Conservation (phyloP, 192 early-diverging fungal species). For the Ambispora gerdemannii region DNA sequence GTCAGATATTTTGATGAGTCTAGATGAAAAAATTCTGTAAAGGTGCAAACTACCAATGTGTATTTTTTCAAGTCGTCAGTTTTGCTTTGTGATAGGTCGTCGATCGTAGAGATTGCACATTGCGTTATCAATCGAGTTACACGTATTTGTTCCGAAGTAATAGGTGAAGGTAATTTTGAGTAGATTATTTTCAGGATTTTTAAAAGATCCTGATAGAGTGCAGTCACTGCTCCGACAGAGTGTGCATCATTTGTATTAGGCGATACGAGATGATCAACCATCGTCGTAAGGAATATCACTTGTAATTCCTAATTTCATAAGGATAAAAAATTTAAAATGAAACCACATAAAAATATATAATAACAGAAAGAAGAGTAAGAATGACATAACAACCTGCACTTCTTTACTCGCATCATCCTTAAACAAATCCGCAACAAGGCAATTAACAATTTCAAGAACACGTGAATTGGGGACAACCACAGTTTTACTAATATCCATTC, state of each 20-base stretch:
- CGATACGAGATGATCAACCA: constrained; percentile 32
- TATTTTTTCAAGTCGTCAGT: not conserved
- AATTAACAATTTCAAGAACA: constrained; percentile 37
- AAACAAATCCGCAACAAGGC: constrained; percentile 32
- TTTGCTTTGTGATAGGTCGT: not conserved
- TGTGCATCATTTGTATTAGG: constrained; percentile 17
- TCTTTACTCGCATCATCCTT: not conserved
- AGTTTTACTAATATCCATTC: constrained; percentile 44
- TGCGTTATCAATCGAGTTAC: constrained; percentile 3
- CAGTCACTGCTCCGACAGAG: not conserved
- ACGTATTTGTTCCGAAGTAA: not conserved
- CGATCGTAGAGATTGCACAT: not conserved
- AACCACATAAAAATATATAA: not conserved
- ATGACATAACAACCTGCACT: not conserved
- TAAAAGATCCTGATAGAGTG: constrained; percentile 8
- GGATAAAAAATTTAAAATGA: not conserved
- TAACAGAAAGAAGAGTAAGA: not conserved
- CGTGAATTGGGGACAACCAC: constrained; percentile 39
- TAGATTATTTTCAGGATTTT: not conserved
- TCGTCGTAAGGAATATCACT: constrained; percentile 39
- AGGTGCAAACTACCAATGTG: not conserved
- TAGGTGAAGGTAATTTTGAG: not conserved
- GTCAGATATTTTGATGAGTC: not conserved
- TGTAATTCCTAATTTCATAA: constrained; percentile 37
- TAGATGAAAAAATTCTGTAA: not conserved